Conservation (phyloP, 345 rosid species). For the Linum usitatissimum region DNA sequence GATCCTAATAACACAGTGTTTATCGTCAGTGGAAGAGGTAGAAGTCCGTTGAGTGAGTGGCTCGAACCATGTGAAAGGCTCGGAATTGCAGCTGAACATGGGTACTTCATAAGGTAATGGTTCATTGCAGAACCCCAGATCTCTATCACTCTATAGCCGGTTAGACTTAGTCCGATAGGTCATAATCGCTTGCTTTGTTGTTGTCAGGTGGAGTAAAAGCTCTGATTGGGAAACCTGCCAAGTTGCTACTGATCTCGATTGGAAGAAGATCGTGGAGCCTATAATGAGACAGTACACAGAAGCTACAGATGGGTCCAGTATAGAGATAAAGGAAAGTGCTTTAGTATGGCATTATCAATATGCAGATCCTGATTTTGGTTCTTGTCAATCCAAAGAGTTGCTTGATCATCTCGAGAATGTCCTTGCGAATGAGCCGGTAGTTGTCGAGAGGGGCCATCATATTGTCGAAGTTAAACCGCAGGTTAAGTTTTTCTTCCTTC, state of each 20-base stretch:
- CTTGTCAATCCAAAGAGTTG: conserved; percentile 76
- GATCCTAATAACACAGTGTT: conserved; percentile 67
- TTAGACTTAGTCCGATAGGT: no score
- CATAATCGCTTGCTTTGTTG: not conserved
- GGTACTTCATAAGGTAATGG: conserved; percentile 57
- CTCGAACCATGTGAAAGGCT: conserved; percentile 48
- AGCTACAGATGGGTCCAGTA: conserved; percentile 71
- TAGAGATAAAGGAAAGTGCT: conserved; percentile 74
- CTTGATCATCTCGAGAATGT: conserved; percentile 76
- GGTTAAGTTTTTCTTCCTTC: conserved; percentile 24
- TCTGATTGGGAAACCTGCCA: conserved; percentile 48
- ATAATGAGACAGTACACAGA: conserved; percentile 67
- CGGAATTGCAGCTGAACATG: conserved; percentile 85
- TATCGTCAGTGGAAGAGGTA: conserved; percentile 77
- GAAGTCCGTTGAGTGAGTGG: conserved; percentile 60
- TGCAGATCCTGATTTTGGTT: conserved; percentile 62
- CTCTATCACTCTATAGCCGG: no score
- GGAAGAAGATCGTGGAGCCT: conserved; percentile 65
- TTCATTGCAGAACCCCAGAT: not conserved
- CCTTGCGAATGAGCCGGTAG: conserved; percentile 77
- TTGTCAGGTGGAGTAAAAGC: conserved; percentile 42
- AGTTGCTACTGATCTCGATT: conserved; percentile 30
- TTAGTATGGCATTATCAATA: conserved; percentile 78
- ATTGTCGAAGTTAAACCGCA: conserved; percentile 89
- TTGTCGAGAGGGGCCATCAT: conserved; percentile 65